Evolutionary conservation across 2,329 filamentous ascomycete species (phyloP).

Genomic region (Colletotrichum sp.): DNA sequence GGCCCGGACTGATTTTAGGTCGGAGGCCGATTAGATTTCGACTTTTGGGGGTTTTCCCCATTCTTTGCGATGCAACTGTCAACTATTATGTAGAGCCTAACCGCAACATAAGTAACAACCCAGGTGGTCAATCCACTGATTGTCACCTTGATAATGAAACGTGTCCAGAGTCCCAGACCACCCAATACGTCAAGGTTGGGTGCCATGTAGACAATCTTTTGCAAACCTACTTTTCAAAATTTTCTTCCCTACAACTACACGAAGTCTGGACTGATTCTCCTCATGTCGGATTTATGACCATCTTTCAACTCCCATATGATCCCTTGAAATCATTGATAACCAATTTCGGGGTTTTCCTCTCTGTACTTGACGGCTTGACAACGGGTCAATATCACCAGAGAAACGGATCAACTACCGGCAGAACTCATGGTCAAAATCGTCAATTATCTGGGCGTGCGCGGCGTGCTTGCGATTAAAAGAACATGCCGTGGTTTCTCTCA

Average conservation of each 20-base stretch:
- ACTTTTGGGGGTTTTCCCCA: neutral
- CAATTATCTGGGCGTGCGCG: neutral
- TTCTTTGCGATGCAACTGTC: neutral
- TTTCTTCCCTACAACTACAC: neutral
- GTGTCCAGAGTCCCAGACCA: neutral
- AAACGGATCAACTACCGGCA: neutral
- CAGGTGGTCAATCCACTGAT: neutral
- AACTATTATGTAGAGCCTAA: neutral
- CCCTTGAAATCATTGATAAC: neutral
- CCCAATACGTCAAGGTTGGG: neutral
- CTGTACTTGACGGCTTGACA: neutral
- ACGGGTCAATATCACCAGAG: neutral
- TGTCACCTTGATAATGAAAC: neutral
- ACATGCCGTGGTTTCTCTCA: neutral
- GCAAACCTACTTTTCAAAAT: neutral
- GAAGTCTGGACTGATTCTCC: neutral
- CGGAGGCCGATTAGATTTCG: neutral
- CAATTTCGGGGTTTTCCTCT: neutral
- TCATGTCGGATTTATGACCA: neutral
- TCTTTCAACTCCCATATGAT: neutral
- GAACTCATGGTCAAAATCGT: neutral
- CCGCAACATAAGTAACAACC: neutral
- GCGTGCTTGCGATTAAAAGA: neutral
- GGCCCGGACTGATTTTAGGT: neutral
- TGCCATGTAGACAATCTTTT: neutral